phyloP scores from a whole-genome alignment of 371 early-diverging fungal species.

The Mycotypha africana region DNA sequence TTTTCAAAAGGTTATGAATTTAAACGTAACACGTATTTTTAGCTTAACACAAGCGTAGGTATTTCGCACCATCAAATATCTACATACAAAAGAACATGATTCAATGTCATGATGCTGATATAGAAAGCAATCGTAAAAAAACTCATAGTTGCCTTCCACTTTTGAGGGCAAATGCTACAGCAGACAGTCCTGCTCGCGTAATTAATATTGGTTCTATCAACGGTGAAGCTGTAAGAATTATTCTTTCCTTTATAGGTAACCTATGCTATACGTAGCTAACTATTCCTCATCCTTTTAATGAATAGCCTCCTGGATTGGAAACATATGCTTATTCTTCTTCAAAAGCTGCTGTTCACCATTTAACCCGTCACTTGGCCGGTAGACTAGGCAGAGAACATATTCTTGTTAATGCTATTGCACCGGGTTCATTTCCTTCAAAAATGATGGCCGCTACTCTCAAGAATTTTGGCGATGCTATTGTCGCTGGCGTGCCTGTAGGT shows the following conservation, averaged over 20 bases:
- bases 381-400: conserved; percentile 63
- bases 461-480: conserved; percentile 51
- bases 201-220: conserved; percentile 77
- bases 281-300: no score
- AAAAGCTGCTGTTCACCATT: conserved; percentile 78
- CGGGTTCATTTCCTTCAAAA: conserved; percentile 83
- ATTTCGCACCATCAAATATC: background rate
- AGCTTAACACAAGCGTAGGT: conserved; percentile 75
- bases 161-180: conserved; percentile 62
- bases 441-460: conserved; percentile 84
- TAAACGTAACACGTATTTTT: conserved; percentile 86
- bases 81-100: background rate
- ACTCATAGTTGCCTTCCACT: conserved; percentile 58
- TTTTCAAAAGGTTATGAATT: conserved; percentile 77
- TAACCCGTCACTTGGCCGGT: conserved; percentile 65
- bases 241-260: background rate
- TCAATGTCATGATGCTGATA: no score
- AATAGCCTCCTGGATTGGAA: conserved; percentile 48
- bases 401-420: conserved; percentile 87
- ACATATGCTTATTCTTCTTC: conserved; percentile 76
- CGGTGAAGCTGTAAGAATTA: conserved; percentile 51
- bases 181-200: conserved; percentile 49
- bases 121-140: no score
- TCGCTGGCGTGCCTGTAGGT: conserved; percentile 58
- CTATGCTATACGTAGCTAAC: no score